Base-by-base conservation (phyloP, 306 rosid genomes). In the apple (Malus domestica) region DNA sequence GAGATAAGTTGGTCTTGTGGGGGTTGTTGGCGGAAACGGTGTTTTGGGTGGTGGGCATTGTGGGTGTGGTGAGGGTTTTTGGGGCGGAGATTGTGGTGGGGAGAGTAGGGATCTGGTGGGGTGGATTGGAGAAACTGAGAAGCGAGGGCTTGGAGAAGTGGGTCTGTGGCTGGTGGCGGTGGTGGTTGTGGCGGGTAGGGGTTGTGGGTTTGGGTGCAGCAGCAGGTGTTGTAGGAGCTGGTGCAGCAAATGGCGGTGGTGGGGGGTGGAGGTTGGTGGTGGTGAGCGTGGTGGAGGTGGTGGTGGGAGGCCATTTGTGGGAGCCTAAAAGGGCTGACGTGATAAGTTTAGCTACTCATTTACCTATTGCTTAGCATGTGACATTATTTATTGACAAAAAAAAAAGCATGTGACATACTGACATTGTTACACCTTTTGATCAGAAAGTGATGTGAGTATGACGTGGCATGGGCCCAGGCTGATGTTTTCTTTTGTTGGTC, bases 251-350 rank as follows among this genome's bases (percentile, higher is more conserved):
- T 38, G 66, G 80, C 42, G 57, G 80, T 29, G 71, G 75, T 52
- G 38, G 59, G 80, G 82, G 73, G 77, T 74, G 54, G 77, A 8
- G 44, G 61, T 32, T 49, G 79, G 70, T 8, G 87, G 57, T 63
- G 79, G 67, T 14, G 76, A 70, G 69, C 80, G 80, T 30, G 72
- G 70, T 68, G 83, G 64, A 69, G 82, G 65, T 68, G 80, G 68
- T 5, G 75, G 78, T 79, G 87, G 77, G 88, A 87, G 76, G 91
- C 97, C 98, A 93, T 93, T 73, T 30, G 55, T 49, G 63, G 52
- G n/a, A 18, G 65, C 32, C 46, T n/a, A 14, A 70, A 79, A 5
- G 67, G 22, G 42, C 9, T 38, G 42, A 38, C 42, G 2, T 1
- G 10, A 38, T 38, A 38, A 38, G 42, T 38, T 38, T 38, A 7